Evolutionary conservation across 192 early-diverging fungal genomes (phyloP), one percentile per base, ranked within the genome.

Genomic region (Backusella luteola): DNA sequence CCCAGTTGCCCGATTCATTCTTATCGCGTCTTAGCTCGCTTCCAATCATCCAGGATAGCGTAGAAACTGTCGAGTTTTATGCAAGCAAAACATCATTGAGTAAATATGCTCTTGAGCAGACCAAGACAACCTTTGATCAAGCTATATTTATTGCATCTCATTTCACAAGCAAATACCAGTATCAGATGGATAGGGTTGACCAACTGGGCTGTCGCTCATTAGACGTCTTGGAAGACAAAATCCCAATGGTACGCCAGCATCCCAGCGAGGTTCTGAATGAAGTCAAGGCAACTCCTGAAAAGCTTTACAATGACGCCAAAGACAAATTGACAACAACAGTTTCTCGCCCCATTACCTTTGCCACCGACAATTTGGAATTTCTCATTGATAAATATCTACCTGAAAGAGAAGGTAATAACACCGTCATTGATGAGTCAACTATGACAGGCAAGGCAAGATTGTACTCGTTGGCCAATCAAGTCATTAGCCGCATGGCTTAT

Each of bases 171-270:
- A 73, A 76, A 46, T 85, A 92, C 34, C 86, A 89, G 72, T 76
- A 77, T 38, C 90, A 90, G 32, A 79, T 92, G 38, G 71, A 80
- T 63, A 85, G 80, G 8, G 86, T 87, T 9, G 91, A 94, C 70
- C 79, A 86, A 14, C 78, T 91, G 39, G 92, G 90, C 38, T 86
- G 84, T 23, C 83, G 86, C 66, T 91, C 91, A 5, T 81, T 94
- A 19, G 90, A 90, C 69, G 35, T 87, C n/a, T 44, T 94, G 15
- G 92, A 92, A 68, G 73, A 79, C 6, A 83, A 74, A 32, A 90
- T 90, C 78, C 90, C 91, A 3, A 86, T 91, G 59, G 84, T 92
- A 34, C 85, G 76, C 29, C 83, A 87, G 75, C 89, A 89, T 73
- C 92, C 91, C 0, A 79, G 76, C 41, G 89, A 91, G 73, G 83